Base-by-base conservation (phyloP, 495 filamentous ascomycete species). In the Penicillium coprophilum region DNA sequence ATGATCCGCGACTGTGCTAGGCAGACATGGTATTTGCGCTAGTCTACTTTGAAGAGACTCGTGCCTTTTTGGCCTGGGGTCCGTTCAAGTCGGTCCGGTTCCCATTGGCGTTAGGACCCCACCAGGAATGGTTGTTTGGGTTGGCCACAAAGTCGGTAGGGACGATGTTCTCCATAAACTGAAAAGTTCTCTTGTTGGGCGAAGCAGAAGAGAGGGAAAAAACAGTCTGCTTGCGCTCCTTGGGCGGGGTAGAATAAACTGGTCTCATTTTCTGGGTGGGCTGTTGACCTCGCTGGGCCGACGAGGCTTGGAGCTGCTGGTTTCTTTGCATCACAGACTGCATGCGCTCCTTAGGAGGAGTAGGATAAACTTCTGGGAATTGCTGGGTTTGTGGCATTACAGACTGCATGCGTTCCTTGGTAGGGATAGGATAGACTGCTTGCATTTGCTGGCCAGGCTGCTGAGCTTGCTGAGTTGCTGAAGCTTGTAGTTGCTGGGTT, bases 51-150 rank as follows among this genome's bases (percentile, higher is more conserved):
- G 15, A 19, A 21, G 46, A 31, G 13, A 15, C 13, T 20, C 47
- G 31, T 19, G 43, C 19, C 23, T 45, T 38, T 23, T 54, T 61
- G 20, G 53, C 56, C 49, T 56, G 52, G 19, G 63, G 53, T 5
- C 39, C 60, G 50, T 63, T 68, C 40, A 72, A 41, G 41, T 66
- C 68, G 6, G 27, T 15, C n/a, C 56, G 28, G 3, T 53, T 53
- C 10, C 66, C 66, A 17, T 32, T 15, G 1, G 21, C 9, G 31
- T 52, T 50, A 36, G 51, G 20, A 31, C 53, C n/a, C 55, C 59
- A 72, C 21, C 65, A 57, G 39, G 45, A 62, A 46, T 68, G 64
- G 19, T 68, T 71, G 10, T 65, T 55, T 3, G 67, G 67, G 27
- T 72, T 70, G 39, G 59, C 59, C 17, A 60, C 50, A 43, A 70